A percentile compares a stretch with the other conserved stretches of the same genome.
Conservation (phyloP, 2,329 filamentous ascomycete genomes). For the Sporothrix mexicana region DNA sequence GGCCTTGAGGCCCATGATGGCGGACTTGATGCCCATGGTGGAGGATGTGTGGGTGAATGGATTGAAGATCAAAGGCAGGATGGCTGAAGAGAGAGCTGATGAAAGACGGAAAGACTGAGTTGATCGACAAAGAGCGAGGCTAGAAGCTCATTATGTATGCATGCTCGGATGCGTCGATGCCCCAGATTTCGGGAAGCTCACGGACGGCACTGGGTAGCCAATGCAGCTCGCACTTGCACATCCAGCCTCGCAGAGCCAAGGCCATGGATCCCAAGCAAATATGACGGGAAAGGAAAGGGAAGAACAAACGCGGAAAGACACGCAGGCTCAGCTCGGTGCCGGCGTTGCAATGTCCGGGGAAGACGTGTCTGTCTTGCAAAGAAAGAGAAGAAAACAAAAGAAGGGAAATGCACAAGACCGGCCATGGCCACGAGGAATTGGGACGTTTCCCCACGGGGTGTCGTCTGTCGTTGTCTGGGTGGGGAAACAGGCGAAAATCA, state of each 20-base stretch:
- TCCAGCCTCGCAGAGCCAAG: not conserved
- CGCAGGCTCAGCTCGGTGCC: not conserved
- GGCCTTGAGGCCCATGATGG: constrained; percentile 17
- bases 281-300: not conserved
- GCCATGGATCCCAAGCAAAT: too few relatives aligned
- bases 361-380: too few relatives aligned
- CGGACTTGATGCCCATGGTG: constrained; percentile 7
- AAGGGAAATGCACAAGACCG: too few relatives aligned
- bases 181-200: not conserved
- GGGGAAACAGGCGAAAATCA: not conserved
- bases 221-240: too few relatives aligned
- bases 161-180: not conserved
- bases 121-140: constrained; percentile 18
- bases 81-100: not conserved
- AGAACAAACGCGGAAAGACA: too few relatives aligned
- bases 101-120: not conserved
- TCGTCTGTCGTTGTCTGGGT: not conserved
- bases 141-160: constrained; percentile 18
- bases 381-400: too few relatives aligned
- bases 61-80: not conserved
- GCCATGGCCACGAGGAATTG: not conserved
- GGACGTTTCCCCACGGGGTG: constrained; percentile 12
- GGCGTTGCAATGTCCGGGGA: constrained; percentile 9
- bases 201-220: too few relatives aligned
- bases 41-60: not conserved